A percentile compares a stretch with the other conserved stretches of the same genome.
Conservation (phyloP, 768 basidiomycete species). For the Boletus eberwhitei region DNA sequence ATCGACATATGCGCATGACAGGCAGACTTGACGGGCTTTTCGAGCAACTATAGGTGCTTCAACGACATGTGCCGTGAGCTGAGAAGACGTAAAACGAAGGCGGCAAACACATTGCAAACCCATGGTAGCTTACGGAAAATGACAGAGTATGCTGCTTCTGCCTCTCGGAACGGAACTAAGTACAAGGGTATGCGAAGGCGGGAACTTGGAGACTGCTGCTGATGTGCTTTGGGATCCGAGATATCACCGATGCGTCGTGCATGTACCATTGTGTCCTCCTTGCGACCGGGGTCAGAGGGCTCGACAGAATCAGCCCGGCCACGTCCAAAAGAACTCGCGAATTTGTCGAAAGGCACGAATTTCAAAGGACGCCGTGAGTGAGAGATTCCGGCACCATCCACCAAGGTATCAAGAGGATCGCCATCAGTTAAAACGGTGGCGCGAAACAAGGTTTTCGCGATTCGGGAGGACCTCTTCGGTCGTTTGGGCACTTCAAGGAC, state of each 20-base stretch:
- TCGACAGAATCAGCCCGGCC: not conserved
- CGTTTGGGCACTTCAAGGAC: not conserved
- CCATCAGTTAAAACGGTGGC: slow-evolving; percentile 27
- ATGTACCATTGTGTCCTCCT: not conserved
- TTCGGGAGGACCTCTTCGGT: not conserved
- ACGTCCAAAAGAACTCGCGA: not conserved
- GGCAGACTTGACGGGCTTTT: not conserved
- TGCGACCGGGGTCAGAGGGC: not conserved
- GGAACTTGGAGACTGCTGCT: not conserved
- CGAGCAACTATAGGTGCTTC: not conserved
- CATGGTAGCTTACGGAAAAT: slow-evolving; percentile 25
- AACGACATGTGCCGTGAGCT: not conserved
- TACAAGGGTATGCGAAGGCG: slow-evolving; percentile 16
- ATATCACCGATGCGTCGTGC: not conserved
- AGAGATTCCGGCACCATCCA: slow-evolving; percentile 7
- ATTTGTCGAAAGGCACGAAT: slow-evolving; percentile 28
- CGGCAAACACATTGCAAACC: not conserved
- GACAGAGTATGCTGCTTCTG: slow-evolving; percentile 24
- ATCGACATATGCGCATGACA: not conserved
- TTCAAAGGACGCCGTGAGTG: slow-evolving; percentile 23
- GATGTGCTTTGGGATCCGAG: not conserved
- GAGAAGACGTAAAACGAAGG: not conserved
- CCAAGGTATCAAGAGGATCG: slow-evolving; percentile 20
- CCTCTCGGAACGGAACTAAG: slow-evolving; percentile 27
- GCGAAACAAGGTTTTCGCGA: slow-evolving; percentile 20